Base-by-base conservation (phyloP, 2,329 filamentous ascomycete genomes). In the Metarhizium robertsii region DNA sequence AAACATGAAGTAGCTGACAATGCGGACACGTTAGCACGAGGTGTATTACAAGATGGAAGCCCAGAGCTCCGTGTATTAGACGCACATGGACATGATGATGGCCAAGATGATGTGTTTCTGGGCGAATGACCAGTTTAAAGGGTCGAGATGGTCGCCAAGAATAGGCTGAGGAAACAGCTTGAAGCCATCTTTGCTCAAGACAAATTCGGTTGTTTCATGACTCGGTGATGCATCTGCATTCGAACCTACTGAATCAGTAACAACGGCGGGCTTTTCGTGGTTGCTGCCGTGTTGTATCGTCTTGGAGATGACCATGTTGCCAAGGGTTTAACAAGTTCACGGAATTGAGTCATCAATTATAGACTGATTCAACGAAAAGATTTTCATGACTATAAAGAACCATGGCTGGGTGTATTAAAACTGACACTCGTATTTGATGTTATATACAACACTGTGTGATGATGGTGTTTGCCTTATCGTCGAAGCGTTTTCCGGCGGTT, bases 81-180 rank as follows among this genome's bases (percentile, higher is more conserved):
- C 71, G 53, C 70, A 80, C 73, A 78, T 71, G 38, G 74, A 66
- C 77, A 80, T 80, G 16, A 80, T 75, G 57, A 81, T 78, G 2
- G 68, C 69, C 3, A 81, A 66, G 47, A 79, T 75, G 2, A 61
- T 63, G 62, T 79, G 71, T 61, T 81, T 81, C 59, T 74, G 73
- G 10, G 67, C 50, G 2, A 56, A 62, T 0, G 74, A 67, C 77
- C 78, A 82, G 60, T 80, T 82, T 52, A 82, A 66, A n/a, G 79
- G 79, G 59, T 82, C 79, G 20, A 80, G 65, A 1, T 69, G 62
- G 59, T 80, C 78, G 25, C 67, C 61, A 51, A 11, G 18, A 14
- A 53, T 29, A 32, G 51, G 51, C n/a, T 53, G 51, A 16, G 51
- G 51, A 53, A 53, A 53, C 50, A 71, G 71, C 66, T 74, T 59